Percentiles rank a stretch among this genome's conserved stretches.
Conservation (phyloP, 768 basidiomycete species). For the Podaxis carcinomalis region DNA sequence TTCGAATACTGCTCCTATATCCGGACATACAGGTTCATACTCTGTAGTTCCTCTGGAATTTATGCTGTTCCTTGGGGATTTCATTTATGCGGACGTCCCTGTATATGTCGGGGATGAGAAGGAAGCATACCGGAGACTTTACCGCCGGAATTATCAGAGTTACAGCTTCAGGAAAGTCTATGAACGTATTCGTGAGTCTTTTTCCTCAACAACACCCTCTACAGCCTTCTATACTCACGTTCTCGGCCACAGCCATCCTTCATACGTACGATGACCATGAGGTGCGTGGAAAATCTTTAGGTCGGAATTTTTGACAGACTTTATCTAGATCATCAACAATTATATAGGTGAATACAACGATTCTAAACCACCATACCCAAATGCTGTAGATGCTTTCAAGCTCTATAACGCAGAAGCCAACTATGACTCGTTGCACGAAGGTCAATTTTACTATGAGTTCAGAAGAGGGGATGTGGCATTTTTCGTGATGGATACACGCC, state of each 20-base stretch:
- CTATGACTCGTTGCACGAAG: conserved; percentile 44
- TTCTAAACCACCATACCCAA: conserved; percentile 45
- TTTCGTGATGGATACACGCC: conserved; percentile 75
- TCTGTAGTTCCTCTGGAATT: conserved; percentile 41
- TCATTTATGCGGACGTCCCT: conserved; percentile 74
- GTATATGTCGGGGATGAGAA: conserved; percentile 52
- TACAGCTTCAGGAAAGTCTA: conserved; percentile 63
- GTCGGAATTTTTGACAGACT: not conserved
- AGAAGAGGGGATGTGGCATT: conserved; percentile 65
- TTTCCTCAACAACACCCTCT: not conserved
- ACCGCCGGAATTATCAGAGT: conserved; percentile 63
- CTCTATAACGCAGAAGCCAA: conserved; percentile 64
- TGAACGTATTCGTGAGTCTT: conserved; percentile 59
- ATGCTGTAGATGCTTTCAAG: conserved; percentile 54
- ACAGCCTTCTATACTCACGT: not conserved
- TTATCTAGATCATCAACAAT: conserved; percentile 56
- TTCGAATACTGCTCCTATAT: conserved; percentile 16
- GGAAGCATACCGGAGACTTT: conserved; percentile 60
- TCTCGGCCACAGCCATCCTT: conserved; percentile 48
- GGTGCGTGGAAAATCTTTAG: conserved; percentile 23
- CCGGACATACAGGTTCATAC: not conserved
- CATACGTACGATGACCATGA: conserved; percentile 76
- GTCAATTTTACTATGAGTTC: conserved; percentile 56
- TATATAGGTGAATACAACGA: conserved; percentile 56
- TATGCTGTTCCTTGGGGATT: conserved; percentile 69